Conservation (phyloP, 2,329 filamentous ascomycete genomes). For the Cyphellophora europaea region DNA sequence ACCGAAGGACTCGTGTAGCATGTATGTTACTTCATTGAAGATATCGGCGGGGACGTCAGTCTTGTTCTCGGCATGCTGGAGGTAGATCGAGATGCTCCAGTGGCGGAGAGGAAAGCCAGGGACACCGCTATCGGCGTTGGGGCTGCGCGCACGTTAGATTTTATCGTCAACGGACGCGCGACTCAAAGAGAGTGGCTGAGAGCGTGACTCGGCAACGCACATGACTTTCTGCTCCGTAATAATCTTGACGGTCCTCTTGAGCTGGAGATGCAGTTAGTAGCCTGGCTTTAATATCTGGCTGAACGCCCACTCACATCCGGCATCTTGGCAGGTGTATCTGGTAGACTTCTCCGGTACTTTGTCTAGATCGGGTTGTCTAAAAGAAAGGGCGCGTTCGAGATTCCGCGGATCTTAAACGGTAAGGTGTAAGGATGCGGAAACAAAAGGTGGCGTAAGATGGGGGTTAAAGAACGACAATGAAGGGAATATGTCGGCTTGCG, state of each 20-base stretch:
- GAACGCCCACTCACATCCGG: constrained; percentile 1
- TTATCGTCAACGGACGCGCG: constrained; percentile 1
- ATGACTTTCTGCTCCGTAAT: constrained; percentile 84
- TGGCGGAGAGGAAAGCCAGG: constrained; percentile 86
- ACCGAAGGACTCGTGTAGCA: constrained; percentile 87
- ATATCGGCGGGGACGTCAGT: constrained; percentile 77
- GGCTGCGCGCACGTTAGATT: constrained; percentile 26
- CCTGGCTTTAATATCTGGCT: too few relatives aligned
- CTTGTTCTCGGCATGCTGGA: constrained; percentile 51
- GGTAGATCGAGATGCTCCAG: constrained; percentile 80
- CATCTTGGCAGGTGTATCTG: neutral
- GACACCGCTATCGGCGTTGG: constrained; percentile 69
- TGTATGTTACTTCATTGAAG: constrained; percentile 89
- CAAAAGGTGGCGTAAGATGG: too few relatives aligned
- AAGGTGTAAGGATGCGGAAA: too few relatives aligned
- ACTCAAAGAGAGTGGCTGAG: constrained; percentile 2
- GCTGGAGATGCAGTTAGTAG: constrained; percentile 34
- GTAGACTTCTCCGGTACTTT: too few relatives aligned
- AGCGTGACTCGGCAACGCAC: constrained; percentile 45
- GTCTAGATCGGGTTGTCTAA: too few relatives aligned
- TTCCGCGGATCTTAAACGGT: too few relatives aligned
- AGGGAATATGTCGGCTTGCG: too few relatives aligned
- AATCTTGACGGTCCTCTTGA: constrained; percentile 83
- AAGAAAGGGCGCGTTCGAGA: too few relatives aligned
- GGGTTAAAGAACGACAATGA: too few relatives aligned